Evolutionary conservation across 2,329 filamentous ascomycete genomes (phyloP).

Genomic region (Rhytidhysteron rufulum): DNA sequence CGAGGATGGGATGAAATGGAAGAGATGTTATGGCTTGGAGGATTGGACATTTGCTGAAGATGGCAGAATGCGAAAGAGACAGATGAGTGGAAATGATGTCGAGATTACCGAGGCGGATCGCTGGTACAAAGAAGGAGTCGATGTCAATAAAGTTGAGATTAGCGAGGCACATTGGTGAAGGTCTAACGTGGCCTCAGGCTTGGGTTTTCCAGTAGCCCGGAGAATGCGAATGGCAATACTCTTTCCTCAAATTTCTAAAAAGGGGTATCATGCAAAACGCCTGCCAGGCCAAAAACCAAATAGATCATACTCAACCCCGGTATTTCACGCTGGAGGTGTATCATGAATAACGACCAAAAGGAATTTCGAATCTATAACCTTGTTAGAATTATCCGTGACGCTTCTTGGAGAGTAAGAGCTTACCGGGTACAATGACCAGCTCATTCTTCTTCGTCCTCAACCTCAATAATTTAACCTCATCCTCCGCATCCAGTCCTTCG

Average conservation of each 20-base stretch:
- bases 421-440: slow-evolving; percentile 71
- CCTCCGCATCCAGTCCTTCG: slow-evolving; percentile 70
- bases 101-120: slow-evolving; percentile 58
- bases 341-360: slow-evolving; percentile 77
- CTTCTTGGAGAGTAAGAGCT: slow-evolving; percentile 10
- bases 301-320: background rate
- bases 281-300: background rate
- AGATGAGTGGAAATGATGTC: slow-evolving; percentile 74
- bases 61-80: slow-evolving; percentile 68
- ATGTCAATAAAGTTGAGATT: slow-evolving; percentile 66
- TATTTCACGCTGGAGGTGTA: slow-evolving; percentile 61
- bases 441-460: slow-evolving; percentile 82
- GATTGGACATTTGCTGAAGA: slow-evolving; percentile 72
- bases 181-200: background rate
- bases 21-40: slow-evolving; percentile 80
- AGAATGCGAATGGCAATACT: no score
- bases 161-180: slow-evolving; percentile 62
- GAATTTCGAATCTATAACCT: slow-evolving; percentile 61
- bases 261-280: slow-evolving; percentile 20
- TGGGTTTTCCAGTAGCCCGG: no score
- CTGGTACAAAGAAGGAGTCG: slow-evolving; percentile 67
- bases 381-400: slow-evolving; percentile 14
- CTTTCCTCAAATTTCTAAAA: background rate
- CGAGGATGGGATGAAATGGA: slow-evolving; percentile 66
- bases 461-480: slow-evolving; percentile 72